phyloP scores from a whole-genome alignment of 2,329 filamentous ascomycete species.

The Pseudocercospora fijiensis region DNA sequence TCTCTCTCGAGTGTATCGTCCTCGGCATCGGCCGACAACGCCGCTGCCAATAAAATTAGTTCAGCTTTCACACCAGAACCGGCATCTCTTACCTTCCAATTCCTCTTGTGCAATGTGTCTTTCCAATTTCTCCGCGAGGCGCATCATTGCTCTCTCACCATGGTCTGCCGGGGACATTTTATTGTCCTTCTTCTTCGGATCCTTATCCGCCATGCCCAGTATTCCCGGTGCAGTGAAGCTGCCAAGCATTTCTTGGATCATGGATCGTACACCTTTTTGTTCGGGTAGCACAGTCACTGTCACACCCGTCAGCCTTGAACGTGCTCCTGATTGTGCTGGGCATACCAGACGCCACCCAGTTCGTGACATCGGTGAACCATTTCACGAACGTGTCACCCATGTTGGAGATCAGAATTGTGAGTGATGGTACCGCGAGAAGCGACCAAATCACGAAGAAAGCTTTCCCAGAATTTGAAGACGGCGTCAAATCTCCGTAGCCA shows the following conservation, averaged over 20 bases:
- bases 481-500: conserved; percentile 54
- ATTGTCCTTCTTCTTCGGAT: conserved; percentile 17
- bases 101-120: conserved; percentile 43
- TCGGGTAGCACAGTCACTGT: conserved; percentile 47
- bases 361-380: conserved; percentile 54
- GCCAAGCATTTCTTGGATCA: conserved; percentile 31
- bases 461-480: conserved; percentile 51
- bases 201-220: conserved; percentile 14
- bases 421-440: conserved; percentile 54
- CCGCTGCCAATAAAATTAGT: background rate
- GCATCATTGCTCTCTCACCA: conserved; percentile 23
- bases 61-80: background rate
- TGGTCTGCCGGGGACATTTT: conserved; percentile 24
- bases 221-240: background rate
- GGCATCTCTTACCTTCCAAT: conserved; percentile 33
- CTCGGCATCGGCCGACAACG: background rate
- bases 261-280: conserved; percentile 23
- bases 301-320: no score
- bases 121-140: conserved; percentile 30
- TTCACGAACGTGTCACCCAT: conserved; percentile 58
- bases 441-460: conserved; percentile 60
- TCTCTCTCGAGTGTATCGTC: conserved; percentile 41
- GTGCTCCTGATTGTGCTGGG: no score
- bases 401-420: conserved; percentile 56
- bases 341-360: conserved; percentile 58